Conservation (phyloP, 2,329 filamentous ascomycete species). For the Sarocladiaceae sp. region DNA sequence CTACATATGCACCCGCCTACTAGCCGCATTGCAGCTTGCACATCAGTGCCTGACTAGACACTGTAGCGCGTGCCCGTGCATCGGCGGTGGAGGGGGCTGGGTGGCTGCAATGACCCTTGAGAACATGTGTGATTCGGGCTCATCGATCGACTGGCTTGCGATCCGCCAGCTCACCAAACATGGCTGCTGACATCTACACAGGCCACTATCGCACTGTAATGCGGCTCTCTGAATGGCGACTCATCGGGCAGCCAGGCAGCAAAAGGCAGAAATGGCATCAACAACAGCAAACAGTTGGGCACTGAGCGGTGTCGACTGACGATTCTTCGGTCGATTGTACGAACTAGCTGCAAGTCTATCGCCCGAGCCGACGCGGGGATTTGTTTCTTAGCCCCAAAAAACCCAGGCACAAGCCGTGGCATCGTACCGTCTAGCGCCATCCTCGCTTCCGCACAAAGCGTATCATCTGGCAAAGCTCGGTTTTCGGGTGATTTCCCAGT, state of each 20-base stretch:
- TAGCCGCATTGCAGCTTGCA: background rate
- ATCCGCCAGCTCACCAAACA: constrained; percentile 5
- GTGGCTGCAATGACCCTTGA: background rate
- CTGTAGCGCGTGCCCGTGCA: background rate
- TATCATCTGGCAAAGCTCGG: background rate
- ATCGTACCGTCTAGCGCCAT: background rate
- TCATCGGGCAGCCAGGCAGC: background rate
- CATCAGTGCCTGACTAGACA: background rate
- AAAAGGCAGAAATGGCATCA: background rate
- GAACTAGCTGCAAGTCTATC: too few relatives aligned
- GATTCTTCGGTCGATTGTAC: too few relatives aligned
- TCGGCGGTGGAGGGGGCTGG: background rate
- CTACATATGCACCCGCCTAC: constrained; percentile 1
- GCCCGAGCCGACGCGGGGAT: too few relatives aligned
- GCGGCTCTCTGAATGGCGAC: background rate
- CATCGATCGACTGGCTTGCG: constrained; percentile 2
- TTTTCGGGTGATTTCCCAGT: background rate
- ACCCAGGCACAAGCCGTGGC: constrained; percentile 5
- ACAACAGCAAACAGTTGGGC: too few relatives aligned
- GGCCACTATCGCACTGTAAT: background rate
- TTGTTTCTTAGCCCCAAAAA: background rate
- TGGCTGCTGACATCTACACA: constrained; percentile 3
- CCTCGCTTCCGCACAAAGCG: constrained; percentile 1
- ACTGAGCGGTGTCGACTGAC: too few relatives aligned
- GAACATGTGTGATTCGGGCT: background rate